Evolutionary conservation across 1,284 basidiomycete genomes (phyloP), one percentile per base, ranked within the genome.

Genomic region (Puccinia horiana): DNA sequence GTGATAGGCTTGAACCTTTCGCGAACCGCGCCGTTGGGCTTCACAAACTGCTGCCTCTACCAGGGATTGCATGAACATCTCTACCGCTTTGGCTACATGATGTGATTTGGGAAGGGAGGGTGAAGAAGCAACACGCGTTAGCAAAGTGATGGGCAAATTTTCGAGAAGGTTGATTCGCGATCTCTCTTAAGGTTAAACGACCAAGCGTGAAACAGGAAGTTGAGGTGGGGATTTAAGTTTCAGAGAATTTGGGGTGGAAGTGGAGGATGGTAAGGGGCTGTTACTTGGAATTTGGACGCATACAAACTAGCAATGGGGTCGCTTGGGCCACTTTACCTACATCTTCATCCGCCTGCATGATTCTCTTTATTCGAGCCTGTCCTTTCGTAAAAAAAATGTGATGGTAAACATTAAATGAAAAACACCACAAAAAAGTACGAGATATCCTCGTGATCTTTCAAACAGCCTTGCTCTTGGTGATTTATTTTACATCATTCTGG

Each of bases 311-410:
- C 82, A 99, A 91, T 0, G 97, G 97, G 5, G 96, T 98, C 20
- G 95, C 96, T 86, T 95, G 94, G 0, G 97, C 96, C 26, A 99
- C 94, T 88, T 99, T 99, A 81, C 97, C 96, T 23, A 99, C 96
- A 87, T 99, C 96, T 87, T 99, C 97, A 87, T 99, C 96, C 87
- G 96, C 95, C 89, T 99, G 96, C 94, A 99, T 99, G 83, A 99
- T 98, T 89, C 96, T 95, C 90, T 98, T 99, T 89, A 98, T 99
- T 79, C 96, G 91, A 9, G 96, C 96, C 79, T 81, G 42, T 49
- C 16, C 44, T 54, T 58, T 35, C 40, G 37, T n/a, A 32, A 2
- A 73, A 70, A 72, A 58, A 35, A 29, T 14, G 58, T 1, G n/a
- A n/a, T 4, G n/a, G n/a, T 44, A 47, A 23, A 20, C n/a, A n/a